These are phyloP conservation scores for Populus hybrid DNA, from an alignment of 441 rosid genomes.

Conservation along the genomic window DNA sequence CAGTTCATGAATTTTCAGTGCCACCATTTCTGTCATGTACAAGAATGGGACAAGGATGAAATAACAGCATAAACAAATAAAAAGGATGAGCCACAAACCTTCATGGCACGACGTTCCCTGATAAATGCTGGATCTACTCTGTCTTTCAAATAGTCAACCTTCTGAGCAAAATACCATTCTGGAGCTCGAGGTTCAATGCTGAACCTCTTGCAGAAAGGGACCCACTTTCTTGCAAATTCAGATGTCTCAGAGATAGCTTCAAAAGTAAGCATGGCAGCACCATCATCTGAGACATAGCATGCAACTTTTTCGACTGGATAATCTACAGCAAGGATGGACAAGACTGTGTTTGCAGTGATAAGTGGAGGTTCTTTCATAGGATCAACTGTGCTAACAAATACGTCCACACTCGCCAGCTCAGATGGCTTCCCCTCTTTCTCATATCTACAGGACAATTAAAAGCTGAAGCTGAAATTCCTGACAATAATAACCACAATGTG, in stretches of 20 bases:
- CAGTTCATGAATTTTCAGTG: neutral
- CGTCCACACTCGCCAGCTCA: conserved; percentile 62
- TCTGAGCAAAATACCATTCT: conserved; percentile 86
- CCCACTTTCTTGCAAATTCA: conserved; percentile 95
- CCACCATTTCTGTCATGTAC: neutral
- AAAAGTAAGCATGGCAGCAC: conserved; percentile 98
- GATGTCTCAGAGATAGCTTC: conserved; percentile 98
- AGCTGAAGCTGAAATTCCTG: neutral
- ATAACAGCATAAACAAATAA: neutral
- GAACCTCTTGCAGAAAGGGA: conserved; percentile 89
- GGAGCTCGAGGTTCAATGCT: conserved; percentile 97
- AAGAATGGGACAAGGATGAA: neutral
- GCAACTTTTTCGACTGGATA: conserved; percentile 93
- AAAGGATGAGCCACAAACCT: conserved; percentile 45
- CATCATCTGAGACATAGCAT: conserved; percentile 97
- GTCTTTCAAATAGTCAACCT: conserved; percentile 78
- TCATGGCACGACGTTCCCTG: conserved; percentile 86
- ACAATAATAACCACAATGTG: neutral
- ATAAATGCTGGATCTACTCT: conserved; percentile 78
- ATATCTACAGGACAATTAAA: conserved; percentile 40
- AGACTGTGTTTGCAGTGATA: conserved; percentile 94
- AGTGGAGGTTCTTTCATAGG: conserved; percentile 97
- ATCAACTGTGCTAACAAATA: conserved; percentile 96
- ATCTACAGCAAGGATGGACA: conserved; percentile 93
- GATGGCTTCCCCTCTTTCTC: conserved; percentile 92